A percentile compares a stretch with the other conserved stretches of the same genome.
Conservation (phyloP, 768 basidiomycete species). For the Podaxis rugospora region DNA sequence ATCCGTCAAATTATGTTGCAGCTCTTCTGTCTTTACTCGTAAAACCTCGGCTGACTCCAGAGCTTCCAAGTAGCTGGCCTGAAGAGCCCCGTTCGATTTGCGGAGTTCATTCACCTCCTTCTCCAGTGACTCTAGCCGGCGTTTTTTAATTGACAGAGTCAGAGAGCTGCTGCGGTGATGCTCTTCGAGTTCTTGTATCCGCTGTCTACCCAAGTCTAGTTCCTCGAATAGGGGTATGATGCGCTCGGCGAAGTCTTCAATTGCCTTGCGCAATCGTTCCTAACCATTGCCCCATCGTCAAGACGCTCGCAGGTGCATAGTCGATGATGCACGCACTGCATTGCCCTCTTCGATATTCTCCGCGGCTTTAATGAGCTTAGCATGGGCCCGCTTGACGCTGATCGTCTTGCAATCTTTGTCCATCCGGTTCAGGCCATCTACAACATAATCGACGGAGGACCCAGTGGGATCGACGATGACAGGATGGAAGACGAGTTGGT, state of each 20-base stretch:
- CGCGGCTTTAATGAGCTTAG: slow-evolving; percentile 27
- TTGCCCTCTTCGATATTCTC: slow-evolving; percentile 20
- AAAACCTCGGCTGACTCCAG: slow-evolving; percentile 8
- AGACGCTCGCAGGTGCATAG: background rate
- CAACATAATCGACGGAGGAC: background rate
- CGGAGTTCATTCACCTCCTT: slow-evolving; percentile 5
- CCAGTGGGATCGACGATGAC: background rate
- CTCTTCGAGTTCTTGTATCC: slow-evolving; percentile 20
- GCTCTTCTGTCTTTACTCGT: slow-evolving; percentile 9
- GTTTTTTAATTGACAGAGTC: slow-evolving; percentile 14
- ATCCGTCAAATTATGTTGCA: slow-evolving; percentile 1
- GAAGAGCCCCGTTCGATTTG: slow-evolving; percentile 12
- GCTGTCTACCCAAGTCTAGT: slow-evolving; percentile 24
- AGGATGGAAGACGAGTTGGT: slow-evolving; percentile 1
- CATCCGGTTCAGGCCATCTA: slow-evolving; percentile 13
- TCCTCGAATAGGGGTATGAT: slow-evolving; percentile 34
- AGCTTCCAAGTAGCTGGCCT: slow-evolving; percentile 16
- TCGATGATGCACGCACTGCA: slow-evolving; percentile 22
- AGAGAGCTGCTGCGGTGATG: background rate
- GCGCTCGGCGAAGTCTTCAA: slow-evolving; percentile 36
- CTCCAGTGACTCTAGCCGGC: slow-evolving; percentile 12
- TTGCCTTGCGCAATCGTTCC: slow-evolving; percentile 28
- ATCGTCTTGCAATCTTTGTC: slow-evolving; percentile 3
- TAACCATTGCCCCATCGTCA: slow-evolving; percentile 13
- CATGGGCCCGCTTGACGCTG: slow-evolving; percentile 31